phyloP scores from a whole-genome alignment of 495 filamentous ascomycete species.

The Penicillium crystallinum region DNA sequence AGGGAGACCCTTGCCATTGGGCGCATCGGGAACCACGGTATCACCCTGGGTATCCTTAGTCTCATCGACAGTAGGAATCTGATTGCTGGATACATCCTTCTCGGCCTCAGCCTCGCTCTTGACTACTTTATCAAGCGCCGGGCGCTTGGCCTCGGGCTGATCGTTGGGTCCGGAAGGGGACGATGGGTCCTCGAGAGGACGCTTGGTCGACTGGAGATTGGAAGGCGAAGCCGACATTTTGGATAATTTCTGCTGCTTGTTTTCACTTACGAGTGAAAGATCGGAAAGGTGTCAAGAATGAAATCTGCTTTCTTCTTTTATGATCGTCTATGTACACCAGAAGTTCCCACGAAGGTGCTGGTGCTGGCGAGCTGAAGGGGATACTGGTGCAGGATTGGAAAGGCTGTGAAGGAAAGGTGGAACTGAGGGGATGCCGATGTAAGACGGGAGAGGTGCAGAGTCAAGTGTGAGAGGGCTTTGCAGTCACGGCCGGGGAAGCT shows the following conservation, averaged over 20 bases:
- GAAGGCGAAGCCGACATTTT: conserved; percentile 62
- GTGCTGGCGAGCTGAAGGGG: conserved; percentile 54
- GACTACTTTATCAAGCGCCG: conserved; percentile 86
- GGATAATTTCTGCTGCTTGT: conserved; percentile 25
- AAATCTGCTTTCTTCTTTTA: conserved; percentile 41
- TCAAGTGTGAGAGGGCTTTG: conserved; percentile 14
- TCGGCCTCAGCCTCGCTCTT: conserved; percentile 52
- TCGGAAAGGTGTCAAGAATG: conserved; percentile 39
- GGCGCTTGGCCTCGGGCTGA: conserved; percentile 95
- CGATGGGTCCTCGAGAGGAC: conserved; percentile 92
- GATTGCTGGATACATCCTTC: conserved; percentile 47
- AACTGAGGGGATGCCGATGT: conserved; percentile 23
- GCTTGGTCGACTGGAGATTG: conserved; percentile 69
- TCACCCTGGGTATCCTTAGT: conserved; percentile 51
- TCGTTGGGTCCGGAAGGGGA: conserved; percentile 86
- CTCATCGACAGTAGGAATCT: conserved; percentile 34
- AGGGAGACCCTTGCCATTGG: conserved; percentile 43
- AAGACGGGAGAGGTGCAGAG: conserved; percentile 27
- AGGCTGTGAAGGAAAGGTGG: conserved; percentile 34
- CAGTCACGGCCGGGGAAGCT: conserved; percentile 14
- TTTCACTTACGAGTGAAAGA: conserved; percentile 42
- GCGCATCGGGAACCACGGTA: conserved; percentile 72
- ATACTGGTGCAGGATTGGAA: conserved; percentile 39
- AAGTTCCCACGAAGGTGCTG: conserved; percentile 85
- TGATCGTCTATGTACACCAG: conserved; percentile 85